Conservation (phyloP, 192 early-diverging fungal genomes). For the Coemansia sp. region DNA sequence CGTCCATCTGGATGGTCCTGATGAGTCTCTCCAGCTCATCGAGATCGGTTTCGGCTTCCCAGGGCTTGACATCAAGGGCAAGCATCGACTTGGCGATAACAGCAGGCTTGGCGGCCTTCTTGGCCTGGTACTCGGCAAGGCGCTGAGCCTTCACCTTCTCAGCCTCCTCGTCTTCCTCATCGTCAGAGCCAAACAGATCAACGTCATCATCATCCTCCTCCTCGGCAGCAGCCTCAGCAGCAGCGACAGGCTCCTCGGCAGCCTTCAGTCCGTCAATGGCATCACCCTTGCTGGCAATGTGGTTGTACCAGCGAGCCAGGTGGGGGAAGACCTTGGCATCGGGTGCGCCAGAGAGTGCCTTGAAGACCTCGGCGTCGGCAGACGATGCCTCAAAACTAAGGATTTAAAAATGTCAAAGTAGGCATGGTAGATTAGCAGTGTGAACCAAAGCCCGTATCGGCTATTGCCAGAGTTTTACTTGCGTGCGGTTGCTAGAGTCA, state of each 20-base stretch:
- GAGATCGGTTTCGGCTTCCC: slow-evolving; percentile 96
- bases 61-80: slow-evolving; percentile 94
- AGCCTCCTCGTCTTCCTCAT: slow-evolving; percentile 84
- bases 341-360: slow-evolving; percentile 71
- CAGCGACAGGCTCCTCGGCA: slow-evolving; percentile 54
- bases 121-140: slow-evolving; percentile 85
- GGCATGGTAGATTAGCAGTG: background rate
- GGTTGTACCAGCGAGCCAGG: slow-evolving; percentile 93
- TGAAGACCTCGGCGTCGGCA: slow-evolving; percentile 87
- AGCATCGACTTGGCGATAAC: slow-evolving; percentile 89
- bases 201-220: slow-evolving; percentile 91
- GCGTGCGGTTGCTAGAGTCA: slow-evolving; percentile 15
- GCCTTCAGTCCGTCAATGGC: slow-evolving; percentile 42
- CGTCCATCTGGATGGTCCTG: slow-evolving; percentile 77
- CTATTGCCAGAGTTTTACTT: too few species aligned
- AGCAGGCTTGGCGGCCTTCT: slow-evolving; percentile 85
- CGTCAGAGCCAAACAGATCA: slow-evolving; percentile 94
- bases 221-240: slow-evolving; percentile 59
- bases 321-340: slow-evolving; percentile 76
- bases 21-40: slow-evolving; percentile 70
- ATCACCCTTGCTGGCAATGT: slow-evolving; percentile 65
- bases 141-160: slow-evolving; percentile 86
- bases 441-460: background rate
- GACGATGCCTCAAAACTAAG: slow-evolving; percentile 70
- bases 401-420: background rate